These are phyloP conservation scores for Lachnellula occidentalis DNA, from an alignment of 2,329 filamentous ascomycete species.

Conservation along the genomic window DNA sequence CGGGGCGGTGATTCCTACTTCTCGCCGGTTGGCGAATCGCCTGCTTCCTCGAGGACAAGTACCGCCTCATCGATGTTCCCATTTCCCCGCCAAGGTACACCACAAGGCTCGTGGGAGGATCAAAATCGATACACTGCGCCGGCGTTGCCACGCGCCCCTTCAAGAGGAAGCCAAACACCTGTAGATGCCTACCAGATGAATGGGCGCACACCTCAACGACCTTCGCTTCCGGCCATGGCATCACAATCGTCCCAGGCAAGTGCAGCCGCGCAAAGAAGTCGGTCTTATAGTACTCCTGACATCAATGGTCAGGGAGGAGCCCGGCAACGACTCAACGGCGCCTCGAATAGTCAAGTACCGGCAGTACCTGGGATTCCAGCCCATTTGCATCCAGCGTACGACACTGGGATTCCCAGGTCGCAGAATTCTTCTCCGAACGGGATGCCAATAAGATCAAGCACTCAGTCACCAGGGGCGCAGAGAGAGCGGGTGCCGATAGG, in stretches of 20 bases:
- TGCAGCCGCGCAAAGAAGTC: constrained; percentile 60
- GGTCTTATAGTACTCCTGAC: constrained; percentile 93
- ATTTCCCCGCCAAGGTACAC: constrained; percentile 69
- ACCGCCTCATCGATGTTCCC: constrained; percentile 72
- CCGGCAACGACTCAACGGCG: constrained; percentile 47
- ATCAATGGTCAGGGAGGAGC: constrained; percentile 68
- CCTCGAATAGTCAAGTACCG: constrained; percentile 48
- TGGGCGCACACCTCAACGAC: constrained; percentile 64
- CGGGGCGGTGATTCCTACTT: constrained; percentile 72
- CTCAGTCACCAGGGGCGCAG: constrained; percentile 65
- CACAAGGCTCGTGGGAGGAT: constrained; percentile 62
- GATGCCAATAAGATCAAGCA: constrained; percentile 62
- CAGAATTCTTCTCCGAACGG: constrained; percentile 74
- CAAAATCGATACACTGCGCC: constrained; percentile 85
- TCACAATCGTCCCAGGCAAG: constrained; percentile 45
- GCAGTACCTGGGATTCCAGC: constrained; percentile 72
- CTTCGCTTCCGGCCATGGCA: constrained; percentile 71
- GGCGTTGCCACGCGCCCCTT: constrained; percentile 75
- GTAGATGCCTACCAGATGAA: constrained; percentile 56
- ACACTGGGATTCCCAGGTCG: constrained; percentile 66
- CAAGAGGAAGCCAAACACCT: constrained; percentile 65
- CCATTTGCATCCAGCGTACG: constrained; percentile 56
- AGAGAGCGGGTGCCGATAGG: constrained; percentile 49
- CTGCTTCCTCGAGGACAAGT: constrained; percentile 69
- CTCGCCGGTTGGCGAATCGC: constrained; percentile 77